Evolutionary conservation across 495 filamentous ascomycete genomes (phyloP).

Genomic region (Lasiosphaeria hispida): DNA sequence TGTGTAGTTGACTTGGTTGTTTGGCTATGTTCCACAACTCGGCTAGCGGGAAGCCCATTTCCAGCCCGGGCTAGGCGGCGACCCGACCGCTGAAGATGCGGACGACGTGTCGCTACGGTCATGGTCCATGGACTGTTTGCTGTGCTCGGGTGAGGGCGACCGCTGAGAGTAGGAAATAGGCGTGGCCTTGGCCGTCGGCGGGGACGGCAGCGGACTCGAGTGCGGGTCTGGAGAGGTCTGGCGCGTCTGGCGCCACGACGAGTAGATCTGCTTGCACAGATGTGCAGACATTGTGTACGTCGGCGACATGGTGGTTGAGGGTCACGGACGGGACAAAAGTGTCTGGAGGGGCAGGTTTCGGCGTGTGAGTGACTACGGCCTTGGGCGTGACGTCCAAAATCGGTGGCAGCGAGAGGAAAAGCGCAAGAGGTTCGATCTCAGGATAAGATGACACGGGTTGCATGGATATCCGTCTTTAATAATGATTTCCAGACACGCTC

Average conservation of each 20-base stretch:
- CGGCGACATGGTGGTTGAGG: slow-evolving; percentile 41
- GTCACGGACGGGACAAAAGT: too few species aligned
- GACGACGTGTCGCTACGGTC: slow-evolving; percentile 27
- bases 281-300: slow-evolving; percentile 55
- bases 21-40: not conserved
- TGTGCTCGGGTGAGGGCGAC: slow-evolving; percentile 35
- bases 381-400: too few species aligned
- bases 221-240: slow-evolving; percentile 33
- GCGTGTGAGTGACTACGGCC: not conserved
- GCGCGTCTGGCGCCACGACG: slow-evolving; percentile 43
- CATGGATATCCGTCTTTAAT: too few species aligned
- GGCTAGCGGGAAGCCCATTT: slow-evolving; percentile 24
- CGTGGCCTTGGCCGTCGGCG: slow-evolving; percentile 15
- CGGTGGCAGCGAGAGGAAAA: too few species aligned
- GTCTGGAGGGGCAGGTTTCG: not conserved
- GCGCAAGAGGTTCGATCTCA: too few species aligned
- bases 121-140: slow-evolving; percentile 44
- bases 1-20: too few species aligned
- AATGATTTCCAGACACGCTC: too few species aligned
- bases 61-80: slow-evolving; percentile 23
- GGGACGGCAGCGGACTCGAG: slow-evolving; percentile 28
- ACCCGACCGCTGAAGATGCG: not conserved
- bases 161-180: slow-evolving; percentile 34
- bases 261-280: slow-evolving; percentile 51
- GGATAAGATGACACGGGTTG: too few species aligned